Conservation (phyloP, 2,329 filamentous ascomycete genomes). For the Chaetomiaceae sp. region DNA sequence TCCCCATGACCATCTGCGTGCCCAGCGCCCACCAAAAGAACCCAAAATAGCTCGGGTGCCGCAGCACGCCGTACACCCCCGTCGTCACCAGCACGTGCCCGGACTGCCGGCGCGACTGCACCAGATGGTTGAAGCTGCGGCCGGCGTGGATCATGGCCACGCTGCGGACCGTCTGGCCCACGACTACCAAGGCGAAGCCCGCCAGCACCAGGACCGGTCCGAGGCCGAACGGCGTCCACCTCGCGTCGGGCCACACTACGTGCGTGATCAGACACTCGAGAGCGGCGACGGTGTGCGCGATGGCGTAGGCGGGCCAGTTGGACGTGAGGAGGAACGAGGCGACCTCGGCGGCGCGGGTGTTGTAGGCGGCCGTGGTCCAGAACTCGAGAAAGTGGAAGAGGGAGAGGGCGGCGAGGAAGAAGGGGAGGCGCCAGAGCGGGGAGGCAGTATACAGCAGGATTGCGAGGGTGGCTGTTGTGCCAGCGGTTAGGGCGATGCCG, state of each 20-base stretch:
- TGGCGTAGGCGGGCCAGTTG: slow-evolving; percentile 80
- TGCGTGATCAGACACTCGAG: slow-evolving; percentile 65
- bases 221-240: slow-evolving; percentile 43
- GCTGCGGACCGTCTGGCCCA: slow-evolving; percentile 74
- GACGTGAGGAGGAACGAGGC: slow-evolving; percentile 76
- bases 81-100: slow-evolving; percentile 77
- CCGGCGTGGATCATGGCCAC: slow-evolving; percentile 86
- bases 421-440: slow-evolving; percentile 58
- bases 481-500: slow-evolving; percentile 40
- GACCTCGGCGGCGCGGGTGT: slow-evolving; percentile 67
- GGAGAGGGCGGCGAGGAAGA: slow-evolving; percentile 65
- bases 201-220: slow-evolving; percentile 43
- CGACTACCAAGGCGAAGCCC: slow-evolving; percentile 59
- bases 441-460: slow-evolving; percentile 38
- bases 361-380: slow-evolving; percentile 81
- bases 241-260: slow-evolving; percentile 49
- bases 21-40: slow-evolving; percentile 99
- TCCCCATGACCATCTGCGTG: slow-evolving; percentile 85
- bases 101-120: slow-evolving; percentile 64
- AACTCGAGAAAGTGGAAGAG: slow-evolving; percentile 96
- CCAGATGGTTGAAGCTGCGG: slow-evolving; percentile 84
- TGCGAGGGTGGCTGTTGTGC: slow-evolving; percentile 32
- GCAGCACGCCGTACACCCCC: slow-evolving; percentile 70
- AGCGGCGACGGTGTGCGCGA: slow-evolving; percentile 73
- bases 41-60: slow-evolving; percentile 94